phyloP scores from a whole-genome alignment of 2,329 filamentous ascomycete genomes.

The Pestalotiopsis sp. region DNA sequence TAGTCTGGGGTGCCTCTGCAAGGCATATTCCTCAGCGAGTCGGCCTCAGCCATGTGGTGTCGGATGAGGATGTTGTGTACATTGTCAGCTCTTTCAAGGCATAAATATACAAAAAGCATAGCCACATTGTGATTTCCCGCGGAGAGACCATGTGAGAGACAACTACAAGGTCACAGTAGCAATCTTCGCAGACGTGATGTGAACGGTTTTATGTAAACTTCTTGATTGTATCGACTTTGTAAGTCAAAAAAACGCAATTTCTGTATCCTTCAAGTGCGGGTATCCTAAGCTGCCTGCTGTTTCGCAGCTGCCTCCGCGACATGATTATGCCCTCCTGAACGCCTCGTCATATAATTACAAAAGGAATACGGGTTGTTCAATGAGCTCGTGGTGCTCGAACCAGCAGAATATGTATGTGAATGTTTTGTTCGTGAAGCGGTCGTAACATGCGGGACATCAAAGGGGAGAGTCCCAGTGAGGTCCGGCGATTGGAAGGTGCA shows the following conservation, averaged over 20 bases:
- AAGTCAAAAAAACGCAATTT: neutral
- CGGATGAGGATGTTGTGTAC: constrained; percentile 70
- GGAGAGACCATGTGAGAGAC: neutral
- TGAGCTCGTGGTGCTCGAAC: neutral
- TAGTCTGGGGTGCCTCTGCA: constrained; percentile 97
- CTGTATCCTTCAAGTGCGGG: constrained; percentile 4
- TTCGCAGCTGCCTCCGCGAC: too few species aligned
- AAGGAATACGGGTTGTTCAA: neutral
- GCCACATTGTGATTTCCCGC: neutral
- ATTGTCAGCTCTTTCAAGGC: constrained; percentile 68
- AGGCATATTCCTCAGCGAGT: constrained; percentile 93
- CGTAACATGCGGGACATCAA: neutral
- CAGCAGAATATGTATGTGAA: constrained; percentile 1
- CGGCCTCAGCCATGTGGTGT: constrained; percentile 79
- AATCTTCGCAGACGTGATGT: too few species aligned
- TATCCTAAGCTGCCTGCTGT: neutral
- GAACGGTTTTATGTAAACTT: too few species aligned
- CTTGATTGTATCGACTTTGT: constrained; percentile 3
- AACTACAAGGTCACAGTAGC: too few species aligned
- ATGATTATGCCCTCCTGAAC: neutral
- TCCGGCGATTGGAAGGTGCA: neutral
- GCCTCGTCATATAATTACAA: neutral
- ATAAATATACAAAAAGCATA: constrained; percentile 27
- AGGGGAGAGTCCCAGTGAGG: neutral
- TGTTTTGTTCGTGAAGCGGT: constrained; percentile 6